Evolutionary conservation across 345 rosid species (phyloP), one percentile per base, ranked within the genome.

Genomic region (Dipteronia dyeriana): DNA sequence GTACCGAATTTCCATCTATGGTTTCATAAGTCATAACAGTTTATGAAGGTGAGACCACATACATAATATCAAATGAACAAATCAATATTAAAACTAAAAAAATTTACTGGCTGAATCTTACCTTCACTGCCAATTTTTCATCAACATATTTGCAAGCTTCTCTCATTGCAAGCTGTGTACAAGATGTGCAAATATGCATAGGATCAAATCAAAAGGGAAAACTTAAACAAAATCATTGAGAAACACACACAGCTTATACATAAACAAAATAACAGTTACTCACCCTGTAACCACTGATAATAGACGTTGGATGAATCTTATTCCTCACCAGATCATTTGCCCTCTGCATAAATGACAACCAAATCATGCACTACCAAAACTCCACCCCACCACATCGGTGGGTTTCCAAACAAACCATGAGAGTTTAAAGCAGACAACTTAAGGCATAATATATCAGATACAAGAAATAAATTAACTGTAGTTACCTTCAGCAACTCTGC

Each of bases 311-410:
- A 76, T 94, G 98, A 70, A 97, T 97, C 90, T 94, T 94, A 82
- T 97, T 92, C 87, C 98, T 91, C 83, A 94, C 98, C 62, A 92
- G 84, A 84, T 97, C 98, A 85, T 97, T 97, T 45, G 92, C 99
- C 78, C 98, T 92, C 97, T 97, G 88, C 51, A 74, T 75, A 86
- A 77, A 79, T 34, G 62, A 16, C 2, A 16, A 61, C 25, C 57
- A 61, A 49, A 74, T 64, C 14, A 77, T 29, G 67, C 68, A 76
- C 70, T 47, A 70, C 41, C 63, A 75, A 57, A 22, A 34, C 70
- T 45, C 12, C 3, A 26, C 34, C 80, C 49, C 69, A n/a, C 47
- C 39, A 14, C 51, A 69, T 47, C 69, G 12, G 9, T 13, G 60
- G 49, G 7, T 9, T 76, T 34, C 68, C 65, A 6, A 56, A 45